Evolutionary conservation across 345 rosid species (phyloP), one percentile per base, ranked within the genome.

Genomic region (Linum tenue): DNA sequence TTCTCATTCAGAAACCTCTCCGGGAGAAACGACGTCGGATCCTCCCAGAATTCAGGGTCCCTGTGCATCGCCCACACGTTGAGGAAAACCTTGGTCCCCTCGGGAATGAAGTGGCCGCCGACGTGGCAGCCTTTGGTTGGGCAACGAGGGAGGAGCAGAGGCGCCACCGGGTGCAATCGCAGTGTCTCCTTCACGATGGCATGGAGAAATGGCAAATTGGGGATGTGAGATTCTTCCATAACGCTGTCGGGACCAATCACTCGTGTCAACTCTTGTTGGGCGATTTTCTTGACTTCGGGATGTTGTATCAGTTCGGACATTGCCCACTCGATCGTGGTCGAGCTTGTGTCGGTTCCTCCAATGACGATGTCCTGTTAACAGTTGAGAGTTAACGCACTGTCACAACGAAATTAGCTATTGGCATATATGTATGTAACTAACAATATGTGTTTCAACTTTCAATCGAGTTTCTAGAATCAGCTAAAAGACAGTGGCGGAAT

Each of bases 101-200:
- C 73, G 1, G 82, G 91, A 3, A 80, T 69, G 4, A 70, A 72
- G 72, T 80, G 80, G 0, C 86, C 84, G 0, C 82, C 81, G 7
- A 85, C 57, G 1, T 70, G 68, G 14, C 74, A 63, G 0, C 79
- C 55, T 48, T 70, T 67, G 16, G 77, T 75, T 14, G 84, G 75
- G n/a, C 60, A 1, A 51, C 76, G 87, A 8, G 91, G 82, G 0
- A 77, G 65, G 16, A 83, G 72, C 3, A 84, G 64, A 37, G 88
- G 91, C 64, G 80, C 64, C 0, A 82, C 72, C 1, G 91, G 86
- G 67, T 85, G 84, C 44, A 85, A 66, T 12, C 86, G 78, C 2
- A 73, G 44, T 0, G 77, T 67, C 76, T 84, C 88, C 66, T 82
- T 82, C 38, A 81, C 55, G 39, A 82, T 82, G 0, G 85, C 81